A percentile compares a stretch with the other conserved stretches of the same genome.
phyloP scores from a whole-genome alignment of 371 early-diverging fungal genomes.

The Gilbertella persicaria region DNA sequence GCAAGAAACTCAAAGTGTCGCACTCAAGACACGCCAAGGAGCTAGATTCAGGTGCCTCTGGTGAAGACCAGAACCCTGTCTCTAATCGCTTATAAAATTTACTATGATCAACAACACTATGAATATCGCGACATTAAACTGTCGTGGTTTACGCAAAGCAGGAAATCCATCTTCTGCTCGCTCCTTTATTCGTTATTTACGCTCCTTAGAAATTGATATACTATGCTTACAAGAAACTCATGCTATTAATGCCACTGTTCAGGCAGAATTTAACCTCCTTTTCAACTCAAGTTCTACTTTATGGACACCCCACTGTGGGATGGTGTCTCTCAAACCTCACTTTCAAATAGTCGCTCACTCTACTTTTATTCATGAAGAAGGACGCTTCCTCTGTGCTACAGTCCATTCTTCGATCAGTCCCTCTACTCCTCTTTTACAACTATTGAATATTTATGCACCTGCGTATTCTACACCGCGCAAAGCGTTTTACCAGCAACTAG shows the following conservation, averaged over 20 bases:
- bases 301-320: slow-evolving; percentile 6
- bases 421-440: neutral
- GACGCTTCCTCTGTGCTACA: neutral
- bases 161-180: neutral
- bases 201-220: neutral
- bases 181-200: slow-evolving; percentile 7
- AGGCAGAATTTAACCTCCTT: neutral
- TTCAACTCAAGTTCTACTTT: neutral
- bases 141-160: slow-evolving; percentile 8
- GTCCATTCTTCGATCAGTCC: neutral
- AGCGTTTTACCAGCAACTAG: neutral
- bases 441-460: slow-evolving; percentile 2
- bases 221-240: slow-evolving; percentile 10
- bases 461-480: neutral
- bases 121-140: neutral
- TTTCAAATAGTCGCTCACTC: neutral
- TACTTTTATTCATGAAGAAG: neutral
- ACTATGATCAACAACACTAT: neutral
- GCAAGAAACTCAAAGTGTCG: neutral
- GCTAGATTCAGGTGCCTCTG: neutral
- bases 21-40: neutral
- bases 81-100: neutral
- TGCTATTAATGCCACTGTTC: neutral
- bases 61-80: neutral
- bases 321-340: neutral